phyloP scores from a whole-genome alignment of 2,329 filamentous ascomycete genomes.

The Pseudopithomyces chartarum region DNA sequence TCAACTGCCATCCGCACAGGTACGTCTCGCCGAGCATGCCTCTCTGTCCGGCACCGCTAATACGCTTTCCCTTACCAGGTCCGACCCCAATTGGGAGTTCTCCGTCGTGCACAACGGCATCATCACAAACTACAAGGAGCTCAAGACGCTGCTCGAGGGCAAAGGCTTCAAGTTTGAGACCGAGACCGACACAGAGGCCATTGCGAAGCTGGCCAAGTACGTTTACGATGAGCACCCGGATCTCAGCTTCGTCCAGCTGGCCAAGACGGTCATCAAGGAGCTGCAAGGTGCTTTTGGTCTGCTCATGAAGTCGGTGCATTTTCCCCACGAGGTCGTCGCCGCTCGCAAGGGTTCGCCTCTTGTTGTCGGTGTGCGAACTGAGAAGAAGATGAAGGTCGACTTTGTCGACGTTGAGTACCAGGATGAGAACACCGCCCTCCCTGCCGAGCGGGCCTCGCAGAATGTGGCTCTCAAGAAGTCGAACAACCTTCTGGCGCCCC shows the following conservation, averaged over 20 bases:
- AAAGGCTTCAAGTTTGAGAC: constrained; percentile 99
- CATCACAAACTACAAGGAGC: constrained; percentile 99
- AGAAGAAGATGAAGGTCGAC: constrained; percentile 99
- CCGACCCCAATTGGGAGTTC: constrained; percentile 95
- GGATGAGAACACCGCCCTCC: constrained; percentile 76
- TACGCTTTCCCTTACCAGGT: constrained; percentile 58
- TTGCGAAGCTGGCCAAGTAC: constrained; percentile 98
- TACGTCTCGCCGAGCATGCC: constrained; percentile 58
- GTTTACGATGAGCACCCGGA: constrained; percentile 92
- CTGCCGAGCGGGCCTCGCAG: constrained; percentile 93
- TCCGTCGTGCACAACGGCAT: constrained; percentile 98
- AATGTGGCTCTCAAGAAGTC: constrained; percentile 94
- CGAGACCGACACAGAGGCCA: constrained; percentile 98
- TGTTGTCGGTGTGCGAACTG: constrained; percentile 94
- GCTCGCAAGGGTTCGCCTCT: constrained; percentile 98
- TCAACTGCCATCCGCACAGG: constrained; percentile 99
- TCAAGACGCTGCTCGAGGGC: constrained; percentile 87
- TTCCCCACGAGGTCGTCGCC: constrained; percentile 95
- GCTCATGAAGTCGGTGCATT: constrained; percentile 97
- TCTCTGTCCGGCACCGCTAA: constrained; percentile 20
- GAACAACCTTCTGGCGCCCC: constrained; percentile 71
- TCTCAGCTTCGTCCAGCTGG: constrained; percentile 94
- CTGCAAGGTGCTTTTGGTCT: constrained; percentile 97
- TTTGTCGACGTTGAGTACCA: constrained; percentile 99
- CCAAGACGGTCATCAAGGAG: constrained; percentile 98